Base-by-base conservation (phyloP, 2,329 filamentous ascomycete genomes). In the Malbranchea cinnamomea region DNA sequence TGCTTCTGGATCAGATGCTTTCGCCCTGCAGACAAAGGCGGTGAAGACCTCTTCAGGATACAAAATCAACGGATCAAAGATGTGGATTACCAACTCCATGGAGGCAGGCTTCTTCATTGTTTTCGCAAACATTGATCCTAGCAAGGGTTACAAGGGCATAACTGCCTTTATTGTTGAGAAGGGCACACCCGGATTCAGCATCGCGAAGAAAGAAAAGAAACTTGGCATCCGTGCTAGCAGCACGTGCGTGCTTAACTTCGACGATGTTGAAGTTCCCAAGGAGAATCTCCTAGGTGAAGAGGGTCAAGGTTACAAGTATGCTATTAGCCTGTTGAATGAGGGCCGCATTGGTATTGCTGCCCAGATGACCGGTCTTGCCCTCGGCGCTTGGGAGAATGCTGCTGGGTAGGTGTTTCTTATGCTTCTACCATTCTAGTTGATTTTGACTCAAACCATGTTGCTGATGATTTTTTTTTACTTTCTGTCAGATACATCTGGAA, bases 191-290 rank as follows among this genome's bases (percentile, higher is more conserved):
- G 89, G 89, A 19, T 94, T 98, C 66, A 76, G 72, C 37, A 91
- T 98, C 48, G 84, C 89, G 23, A 98, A 98, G 72, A 98, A 98
- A 67, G 89, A 98, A 68, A 95, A 95, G 78, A 98, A 98, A 67
- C 75, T 98, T 28, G 89, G 89, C 35, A 98, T 98, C 62, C 78
- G 72, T 50, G 89, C 89, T 31, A 91, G 81, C 61, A 91, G 81
- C 62, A 98, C 89, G 18, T 98, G 89, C 58, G 87, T 94, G 39
- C 68, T 98, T 55, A 95, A 82, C 67, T 92, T 98, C 46, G 89
- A 98, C 58, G 89, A 98, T 48, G 84, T 95, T 30, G 72, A 87
- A 49, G 70, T 98, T 22, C 84, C 89, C 37, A 77, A 75, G 56
- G 80, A 77, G 49, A 91, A 93, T 56, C 62, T 98, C 10, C 70